A percentile compares a stretch with the other conserved stretches of the same genome.
These are phyloP conservation scores for Citrullus colocynthis DNA, from an alignment of 306 rosid genomes.

Conservation along the genomic window DNA sequence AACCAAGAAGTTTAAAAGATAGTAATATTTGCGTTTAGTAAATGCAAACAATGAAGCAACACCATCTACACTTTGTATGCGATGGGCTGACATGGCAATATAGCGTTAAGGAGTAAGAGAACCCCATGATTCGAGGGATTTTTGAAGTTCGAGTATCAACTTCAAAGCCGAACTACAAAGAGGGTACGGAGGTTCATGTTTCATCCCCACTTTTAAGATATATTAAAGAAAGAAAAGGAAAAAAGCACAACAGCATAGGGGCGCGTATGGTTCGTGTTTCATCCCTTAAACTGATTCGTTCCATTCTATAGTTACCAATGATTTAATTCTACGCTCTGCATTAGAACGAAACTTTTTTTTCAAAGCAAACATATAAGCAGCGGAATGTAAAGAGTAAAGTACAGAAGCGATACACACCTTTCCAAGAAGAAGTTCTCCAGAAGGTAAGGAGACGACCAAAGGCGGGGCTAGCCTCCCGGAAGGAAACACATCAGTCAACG, in stretches of 20 bases:
- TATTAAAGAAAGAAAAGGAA: no score
- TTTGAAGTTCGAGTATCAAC: not conserved
- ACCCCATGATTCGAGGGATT: not conserved
- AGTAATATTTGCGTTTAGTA: not conserved
- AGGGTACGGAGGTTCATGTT: not conserved
- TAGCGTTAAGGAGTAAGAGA: not conserved
- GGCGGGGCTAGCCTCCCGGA: slow-evolving; percentile 94
- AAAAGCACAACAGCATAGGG: no score
- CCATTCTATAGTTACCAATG: not conserved
- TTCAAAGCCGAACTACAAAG: not conserved
- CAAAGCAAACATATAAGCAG: not conserved
- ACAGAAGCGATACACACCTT: slow-evolving; percentile 38
- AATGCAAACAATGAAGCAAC: not conserved
- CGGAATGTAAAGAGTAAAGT: not conserved
- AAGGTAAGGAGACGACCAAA: slow-evolving; percentile 73
- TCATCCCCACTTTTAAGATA: no score
- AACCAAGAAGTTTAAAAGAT: not conserved
- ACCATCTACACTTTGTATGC: not conserved
- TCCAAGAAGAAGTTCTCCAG: slow-evolving; percentile 96
- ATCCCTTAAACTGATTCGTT: not conserved
- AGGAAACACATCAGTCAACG: slow-evolving; percentile 77
- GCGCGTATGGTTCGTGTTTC: not conserved
- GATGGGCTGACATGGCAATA: not conserved
- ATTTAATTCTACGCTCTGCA: not conserved
- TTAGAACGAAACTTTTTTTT: not conserved